Conservation (phyloP, 768 basidiomycete genomes). For the Boletus pseudo-olivaceus region DNA sequence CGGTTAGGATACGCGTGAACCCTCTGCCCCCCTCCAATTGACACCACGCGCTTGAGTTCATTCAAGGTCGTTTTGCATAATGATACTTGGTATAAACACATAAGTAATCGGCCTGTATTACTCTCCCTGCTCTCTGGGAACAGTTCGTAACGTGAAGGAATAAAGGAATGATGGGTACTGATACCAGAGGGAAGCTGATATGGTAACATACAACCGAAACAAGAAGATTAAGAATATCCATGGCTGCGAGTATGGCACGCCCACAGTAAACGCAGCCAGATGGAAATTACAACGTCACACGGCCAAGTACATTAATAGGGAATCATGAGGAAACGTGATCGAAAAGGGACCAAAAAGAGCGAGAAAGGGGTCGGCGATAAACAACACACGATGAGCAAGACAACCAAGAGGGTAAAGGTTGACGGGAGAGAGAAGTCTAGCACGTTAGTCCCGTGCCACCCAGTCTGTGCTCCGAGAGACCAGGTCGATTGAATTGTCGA, state of each 20-base stretch:
- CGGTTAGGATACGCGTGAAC: slow-evolving; percentile 56
- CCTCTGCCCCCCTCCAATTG: background rate
- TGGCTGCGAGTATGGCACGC: slow-evolving; percentile 3
- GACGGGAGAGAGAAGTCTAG: background rate
- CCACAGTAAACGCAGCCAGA: slow-evolving; percentile 13
- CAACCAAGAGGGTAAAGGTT: background rate
- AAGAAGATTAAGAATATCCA: slow-evolving; percentile 13
- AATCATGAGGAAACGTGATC: slow-evolving; percentile 1
- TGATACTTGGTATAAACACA: slow-evolving; percentile 16
- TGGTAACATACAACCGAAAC: slow-evolving; percentile 16
- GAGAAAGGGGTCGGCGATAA: background rate
- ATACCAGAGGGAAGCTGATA: slow-evolving; percentile 12
- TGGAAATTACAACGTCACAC: slow-evolving; percentile 22
- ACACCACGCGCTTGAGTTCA: background rate
- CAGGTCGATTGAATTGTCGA: slow-evolving; percentile 86
- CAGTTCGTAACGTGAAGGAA: slow-evolving; percentile 3
- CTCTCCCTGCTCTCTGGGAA: slow-evolving; percentile 11
- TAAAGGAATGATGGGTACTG: slow-evolving; percentile 10
- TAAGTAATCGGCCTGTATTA: slow-evolving; percentile 19
- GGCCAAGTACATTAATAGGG: slow-evolving; percentile 17
- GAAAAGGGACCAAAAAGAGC: slow-evolving; percentile 7
- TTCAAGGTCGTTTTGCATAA: slow-evolving; percentile 4
- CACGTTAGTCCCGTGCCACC: slow-evolving; percentile 64
- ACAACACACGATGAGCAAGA: slow-evolving; percentile 11
- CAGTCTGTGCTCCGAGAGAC: slow-evolving; percentile 83